phyloP scores from a whole-genome alignment of 768 basidiomycete genomes.

The Boletus reticulatus region DNA sequence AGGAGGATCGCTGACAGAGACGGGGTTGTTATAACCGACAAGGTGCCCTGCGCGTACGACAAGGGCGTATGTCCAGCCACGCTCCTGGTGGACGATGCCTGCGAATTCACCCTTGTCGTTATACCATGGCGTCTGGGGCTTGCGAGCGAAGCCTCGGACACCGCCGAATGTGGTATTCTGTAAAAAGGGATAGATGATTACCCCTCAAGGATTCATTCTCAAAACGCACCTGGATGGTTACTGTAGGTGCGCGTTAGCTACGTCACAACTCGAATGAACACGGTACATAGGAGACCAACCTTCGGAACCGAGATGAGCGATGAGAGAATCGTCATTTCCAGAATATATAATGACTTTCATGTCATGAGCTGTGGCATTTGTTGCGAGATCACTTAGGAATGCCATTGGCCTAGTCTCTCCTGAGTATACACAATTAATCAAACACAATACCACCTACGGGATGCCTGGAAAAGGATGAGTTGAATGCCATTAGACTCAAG shows the following conservation, averaged over 20 bases:
- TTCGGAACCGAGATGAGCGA: constrained; percentile 63
- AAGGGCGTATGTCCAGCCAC: constrained; percentile 50
- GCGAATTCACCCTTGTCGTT: constrained; percentile 57
- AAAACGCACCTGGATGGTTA: constrained; percentile 51
- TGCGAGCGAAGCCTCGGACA: constrained; percentile 67
- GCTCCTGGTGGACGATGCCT: constrained; percentile 73
- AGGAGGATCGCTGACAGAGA: constrained; percentile 40
- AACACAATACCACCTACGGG: constrained; percentile 26
- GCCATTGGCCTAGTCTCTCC: constrained; percentile 49
- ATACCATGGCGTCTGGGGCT: constrained; percentile 66
- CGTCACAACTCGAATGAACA: background rate
- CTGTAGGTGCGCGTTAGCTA: constrained; percentile 30
- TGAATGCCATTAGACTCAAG: background rate
- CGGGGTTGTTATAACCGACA: constrained; percentile 35
- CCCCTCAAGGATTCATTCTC: background rate
- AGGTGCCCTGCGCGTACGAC: constrained; percentile 40
- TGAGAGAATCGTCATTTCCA: constrained; percentile 67
- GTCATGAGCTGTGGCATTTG: constrained; percentile 53
- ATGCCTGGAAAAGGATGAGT: constrained; percentile 22
- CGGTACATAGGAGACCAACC: constrained; percentile 30
- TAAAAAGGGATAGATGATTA: background rate
- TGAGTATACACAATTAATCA: constrained; percentile 6
- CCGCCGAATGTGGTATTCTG: constrained; percentile 82
- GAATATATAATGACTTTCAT: constrained; percentile 60
- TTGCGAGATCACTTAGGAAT: constrained; percentile 62